Evolutionary conservation across 2,329 filamentous ascomycete genomes (phyloP), one percentile per base, ranked within the genome.

Genomic region (Nigrograna mackinnonii): DNA sequence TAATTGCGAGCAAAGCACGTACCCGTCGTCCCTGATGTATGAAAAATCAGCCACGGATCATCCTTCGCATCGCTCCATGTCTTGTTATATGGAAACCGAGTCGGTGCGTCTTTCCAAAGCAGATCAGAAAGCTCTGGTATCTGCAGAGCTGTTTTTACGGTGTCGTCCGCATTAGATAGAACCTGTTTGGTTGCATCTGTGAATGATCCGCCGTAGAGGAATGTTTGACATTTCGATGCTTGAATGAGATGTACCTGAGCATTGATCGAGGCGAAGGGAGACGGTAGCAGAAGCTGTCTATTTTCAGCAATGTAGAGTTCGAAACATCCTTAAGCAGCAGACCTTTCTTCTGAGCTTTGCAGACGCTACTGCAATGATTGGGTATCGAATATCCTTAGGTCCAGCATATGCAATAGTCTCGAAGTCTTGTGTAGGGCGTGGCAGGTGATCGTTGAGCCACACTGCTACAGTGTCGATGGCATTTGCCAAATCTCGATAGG

Each of bases 11-110:
- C 11, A 28, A 28, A 11, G 14, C 11, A 28, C 24, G 14, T 28
- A 3, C 24, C 24, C 11, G 24, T 36, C 20, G 64, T 65, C 16
- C 66, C 66, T 12, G 64, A 67, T 14, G 64, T 68, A 43, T 69
- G 66, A 20, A 66, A 58, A 6, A 67, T 59, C 11, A 58, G 40
- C 1, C 39, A 34, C 3, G 39, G 35, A 3, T 57, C 41, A n/a
- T 64, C 38, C 22, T 57, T 50, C 1, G 41, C 47, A 12, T 61
- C 53, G 4, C 50, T 36, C 28, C 42, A 57, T 3, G 50, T 45
- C 33, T 52, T 56, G 20, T 12, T 4, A 14, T 14, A 38, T 28
- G 24, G 24, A n/a, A n/a, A n/a, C n/a, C n/a, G n/a, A 2, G 24
- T 3, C 14, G 24, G 24, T 28, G 11, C 24, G 24, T 28, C 24